A percentile compares a stretch with the other conserved stretches of the same genome.
phyloP scores from a whole-genome alignment of 202 grass and related monocot species.

The Zoysia matrella region DNA sequence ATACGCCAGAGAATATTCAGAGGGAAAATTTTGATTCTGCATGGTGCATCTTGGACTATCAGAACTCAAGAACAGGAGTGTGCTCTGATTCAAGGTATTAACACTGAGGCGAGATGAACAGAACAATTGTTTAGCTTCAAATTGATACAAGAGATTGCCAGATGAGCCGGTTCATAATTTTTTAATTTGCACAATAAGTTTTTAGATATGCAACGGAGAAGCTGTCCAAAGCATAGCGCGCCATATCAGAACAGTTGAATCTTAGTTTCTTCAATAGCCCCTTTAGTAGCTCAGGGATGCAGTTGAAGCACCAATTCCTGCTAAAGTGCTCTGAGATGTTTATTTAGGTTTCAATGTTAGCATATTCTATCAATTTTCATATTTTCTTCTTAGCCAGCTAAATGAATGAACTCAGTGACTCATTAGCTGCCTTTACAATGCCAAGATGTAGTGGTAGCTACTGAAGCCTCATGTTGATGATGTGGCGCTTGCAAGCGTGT shows the following conservation, averaged over 20 bases:
- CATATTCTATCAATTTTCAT: not conserved
- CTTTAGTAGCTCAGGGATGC: not conserved
- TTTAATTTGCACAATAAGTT: not conserved
- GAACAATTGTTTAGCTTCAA: not conserved
- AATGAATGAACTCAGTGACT: not conserved
- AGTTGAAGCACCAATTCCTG: not conserved
- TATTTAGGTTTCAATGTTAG: not conserved
- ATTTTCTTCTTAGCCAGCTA: not conserved
- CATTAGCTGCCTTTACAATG: not conserved
- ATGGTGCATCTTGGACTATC: not conserved
- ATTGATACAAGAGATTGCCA: not conserved
- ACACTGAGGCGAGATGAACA: not conserved
- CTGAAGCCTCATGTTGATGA: not conserved
- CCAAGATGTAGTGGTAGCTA: not conserved
- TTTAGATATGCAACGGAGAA: not conserved
- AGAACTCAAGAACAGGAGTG: not conserved
- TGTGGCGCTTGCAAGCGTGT: too few species aligned
- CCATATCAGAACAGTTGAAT: too few species aligned
- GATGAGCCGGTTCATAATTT: too few species aligned
- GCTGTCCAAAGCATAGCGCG: too few species aligned
- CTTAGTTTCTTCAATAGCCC: not conserved
- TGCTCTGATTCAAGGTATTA: not conserved
- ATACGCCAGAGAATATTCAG: not conserved
- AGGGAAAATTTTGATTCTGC: not conserved
- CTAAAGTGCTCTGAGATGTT: not conserved